phyloP scores from a whole-genome alignment of 1,284 basidiomycete genomes.

The Irpex sp. region DNA sequence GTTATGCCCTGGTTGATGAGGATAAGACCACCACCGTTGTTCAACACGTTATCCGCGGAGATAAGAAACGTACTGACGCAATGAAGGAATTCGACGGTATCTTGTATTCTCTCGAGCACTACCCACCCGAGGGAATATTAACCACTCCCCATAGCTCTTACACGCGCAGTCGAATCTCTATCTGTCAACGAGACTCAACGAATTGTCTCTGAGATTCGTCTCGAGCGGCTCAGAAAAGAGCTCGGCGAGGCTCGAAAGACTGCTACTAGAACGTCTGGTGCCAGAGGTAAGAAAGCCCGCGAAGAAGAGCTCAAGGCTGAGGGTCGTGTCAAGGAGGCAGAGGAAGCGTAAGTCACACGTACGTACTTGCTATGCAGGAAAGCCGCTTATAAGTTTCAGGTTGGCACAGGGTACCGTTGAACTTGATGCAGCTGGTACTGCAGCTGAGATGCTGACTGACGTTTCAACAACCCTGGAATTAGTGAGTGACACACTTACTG shows the following conservation, averaged over 20 bases:
- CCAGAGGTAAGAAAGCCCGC: constrained; percentile 35
- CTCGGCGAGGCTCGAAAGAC: constrained; percentile 46
- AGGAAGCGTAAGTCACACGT: constrained; percentile 5
- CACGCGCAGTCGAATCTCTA: constrained; percentile 13
- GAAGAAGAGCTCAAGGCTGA: constrained; percentile 28
- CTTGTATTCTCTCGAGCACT: background rate
- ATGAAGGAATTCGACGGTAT: constrained; percentile 11
- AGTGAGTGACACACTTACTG: background rate
- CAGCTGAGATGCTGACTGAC: constrained; percentile 8
- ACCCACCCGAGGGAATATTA: background rate
- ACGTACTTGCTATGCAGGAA: no score
- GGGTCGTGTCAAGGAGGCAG: constrained; percentile 1
- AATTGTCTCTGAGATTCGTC: constrained; percentile 8
- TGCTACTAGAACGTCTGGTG: constrained; percentile 52
- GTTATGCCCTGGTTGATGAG: background rate
- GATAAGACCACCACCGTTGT: constrained; percentile 1
- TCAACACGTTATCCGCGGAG: constrained; percentile 9
- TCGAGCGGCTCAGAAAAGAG: constrained; percentile 28
- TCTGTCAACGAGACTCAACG: constrained; percentile 16
- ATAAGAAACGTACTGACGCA: constrained; percentile 5
- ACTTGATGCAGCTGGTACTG: background rate
- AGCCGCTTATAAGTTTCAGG: background rate
- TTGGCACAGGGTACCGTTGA: background rate
- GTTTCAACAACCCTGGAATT: constrained; percentile 9
- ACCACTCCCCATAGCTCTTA: constrained; percentile 11